Evolutionary conservation across 192 early-diverging fungal species (phyloP), one percentile per base, ranked within the genome.

Genomic region (Umbelopsis ramanniana): DNA sequence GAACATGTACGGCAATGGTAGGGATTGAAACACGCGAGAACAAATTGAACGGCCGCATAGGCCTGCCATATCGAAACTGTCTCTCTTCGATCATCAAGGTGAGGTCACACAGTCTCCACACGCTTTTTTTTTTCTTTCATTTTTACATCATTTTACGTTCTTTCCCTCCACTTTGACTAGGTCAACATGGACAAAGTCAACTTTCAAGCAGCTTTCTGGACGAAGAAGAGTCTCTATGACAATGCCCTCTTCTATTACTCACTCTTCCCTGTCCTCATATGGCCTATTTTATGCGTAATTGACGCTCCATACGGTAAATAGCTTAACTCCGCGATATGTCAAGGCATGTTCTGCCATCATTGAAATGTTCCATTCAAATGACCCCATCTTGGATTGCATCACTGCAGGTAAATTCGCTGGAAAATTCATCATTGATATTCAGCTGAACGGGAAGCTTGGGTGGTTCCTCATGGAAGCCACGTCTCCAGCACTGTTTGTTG

Each of bases 391-490:
- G 6, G 40, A 43, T 11, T 43, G 40, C 6, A 6, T 43, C 40
- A 7, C 6, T 37, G 4, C 7, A 72, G 69, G 72, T 17, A 68
- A 74, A 47, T 75, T 75, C 38, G 38, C 67, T n/a, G 23, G 48
- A 19, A 55, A 46, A 21, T 45, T 73, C 26, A 29, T 70, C 10
- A 35, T 50, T 19, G 52, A 45, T 10, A 12, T 74, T 15, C 75
- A 70, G 11, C 52, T 82, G 15, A 47, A 63, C 17, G 79, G 81
- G 14, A 76, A 75, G 29, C 48, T 60, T 38, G 76, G 72, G 19
- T 83, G 81, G 81, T 66, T 67, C 45, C 2, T 72, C 15, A 83
- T 83, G 81, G 81, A 83, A 52, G 22, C 66, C 5, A 53, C 68
- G 0, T 83, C 81, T 0, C 81, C 81, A 3, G 14, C 69, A 23